phyloP scores from a whole-genome alignment of 1,284 basidiomycete species.

The Puccinia horiana region DNA sequence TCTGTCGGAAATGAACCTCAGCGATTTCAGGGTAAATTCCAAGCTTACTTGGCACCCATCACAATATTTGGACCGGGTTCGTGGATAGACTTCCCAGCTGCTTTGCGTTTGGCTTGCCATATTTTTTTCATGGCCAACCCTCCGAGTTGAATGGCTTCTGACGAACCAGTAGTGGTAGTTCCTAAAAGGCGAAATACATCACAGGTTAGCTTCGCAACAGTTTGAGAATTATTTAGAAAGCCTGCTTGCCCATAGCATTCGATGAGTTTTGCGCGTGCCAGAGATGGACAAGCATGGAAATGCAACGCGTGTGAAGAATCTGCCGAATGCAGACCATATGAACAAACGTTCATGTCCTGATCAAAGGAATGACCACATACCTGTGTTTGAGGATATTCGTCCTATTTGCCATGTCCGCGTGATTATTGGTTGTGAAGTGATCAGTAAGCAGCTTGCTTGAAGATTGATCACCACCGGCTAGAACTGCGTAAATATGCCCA shows the following conservation, averaged over 20 bases:
- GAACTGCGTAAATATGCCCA: slow-evolving; percentile 65
- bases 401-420: background rate
- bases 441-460: too few species aligned
- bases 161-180: slow-evolving; percentile 90
- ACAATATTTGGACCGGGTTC: slow-evolving; percentile 69
- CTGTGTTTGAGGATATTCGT: slow-evolving; percentile 38
- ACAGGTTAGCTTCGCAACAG: background rate
- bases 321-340: background rate
- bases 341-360: background rate
- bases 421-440: background rate
- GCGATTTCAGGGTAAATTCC: background rate
- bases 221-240: too few species aligned
- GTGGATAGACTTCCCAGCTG: slow-evolving; percentile 78
- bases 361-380: slow-evolving; percentile 5
- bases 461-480: too few species aligned
- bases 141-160: slow-evolving; percentile 77
- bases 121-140: slow-evolving; percentile 91
- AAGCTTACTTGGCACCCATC: slow-evolving; percentile 55
- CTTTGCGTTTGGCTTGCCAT: slow-evolving; percentile 87
- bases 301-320: slow-evolving; percentile 59
- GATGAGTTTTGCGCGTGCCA: slow-evolving; percentile 81
- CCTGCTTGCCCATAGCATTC: slow-evolving; percentile 68
- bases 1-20: slow-evolving; percentile 53
- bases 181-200: slow-evolving; percentile 50
- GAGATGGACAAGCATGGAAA: slow-evolving; percentile 83